phyloP scores from a whole-genome alignment of 202 grass and related monocot species.

The Musa balbisiana region DNA sequence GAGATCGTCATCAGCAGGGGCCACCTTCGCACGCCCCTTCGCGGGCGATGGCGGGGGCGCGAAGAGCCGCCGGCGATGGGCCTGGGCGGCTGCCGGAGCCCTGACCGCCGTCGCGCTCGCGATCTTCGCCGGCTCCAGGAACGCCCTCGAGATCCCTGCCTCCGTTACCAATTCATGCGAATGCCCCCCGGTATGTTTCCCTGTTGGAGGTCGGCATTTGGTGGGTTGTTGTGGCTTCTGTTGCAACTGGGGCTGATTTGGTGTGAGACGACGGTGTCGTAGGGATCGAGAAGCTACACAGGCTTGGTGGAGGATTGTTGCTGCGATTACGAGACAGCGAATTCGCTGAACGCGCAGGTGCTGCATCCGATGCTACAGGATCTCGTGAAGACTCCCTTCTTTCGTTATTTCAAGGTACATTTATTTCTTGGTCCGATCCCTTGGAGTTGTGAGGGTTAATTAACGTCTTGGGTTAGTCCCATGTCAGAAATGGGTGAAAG shows the following conservation, averaged over 20 bases:
- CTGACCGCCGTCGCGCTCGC: background rate
- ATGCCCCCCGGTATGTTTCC: constrained; percentile 36
- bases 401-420: constrained; percentile 95
- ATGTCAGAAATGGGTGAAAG: too few species aligned
- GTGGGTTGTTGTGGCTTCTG: constrained; percentile 7
- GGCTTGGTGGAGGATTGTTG: constrained; percentile 95
- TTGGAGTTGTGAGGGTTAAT: background rate
- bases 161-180: constrained; percentile 18
- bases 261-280: constrained; percentile 3
- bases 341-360: constrained; percentile 71
- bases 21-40: background rate
- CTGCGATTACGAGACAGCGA: constrained; percentile 88
- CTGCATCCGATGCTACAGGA: constrained; percentile 81
- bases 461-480: background rate
- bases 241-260: constrained; percentile 1
- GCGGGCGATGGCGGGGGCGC: background rate
- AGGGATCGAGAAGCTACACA: constrained; percentile 60
- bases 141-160: background rate
- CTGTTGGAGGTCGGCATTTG: background rate
- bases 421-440: background rate
- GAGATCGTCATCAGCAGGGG: background rate
- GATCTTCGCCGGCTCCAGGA: background rate
- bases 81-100: constrained; percentile 7
- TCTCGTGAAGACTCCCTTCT: constrained; percentile 76
- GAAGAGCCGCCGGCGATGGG: background rate